phyloP scores from a whole-genome alignment of 1,139 yeast genomes.

The Scheffersomyces lignicola region DNA sequence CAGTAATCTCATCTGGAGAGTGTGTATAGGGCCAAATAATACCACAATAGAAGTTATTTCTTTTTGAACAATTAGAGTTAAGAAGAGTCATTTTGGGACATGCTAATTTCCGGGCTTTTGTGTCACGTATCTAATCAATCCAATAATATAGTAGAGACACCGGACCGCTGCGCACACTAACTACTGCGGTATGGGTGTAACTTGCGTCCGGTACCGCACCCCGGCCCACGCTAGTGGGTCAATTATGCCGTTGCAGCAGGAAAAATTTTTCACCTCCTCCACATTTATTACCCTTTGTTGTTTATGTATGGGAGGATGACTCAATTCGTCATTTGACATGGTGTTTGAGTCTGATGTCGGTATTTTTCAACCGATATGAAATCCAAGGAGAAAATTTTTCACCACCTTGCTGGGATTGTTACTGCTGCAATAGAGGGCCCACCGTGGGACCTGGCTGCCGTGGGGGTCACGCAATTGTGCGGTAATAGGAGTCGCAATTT shows the following conservation, averaged over 20 bases:
- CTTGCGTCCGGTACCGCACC: conserved; percentile 1
- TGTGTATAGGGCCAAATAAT: too few relatives aligned
- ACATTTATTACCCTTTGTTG: not conserved
- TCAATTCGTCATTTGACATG: conserved; percentile 3
- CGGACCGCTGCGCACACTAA: conserved; percentile 1
- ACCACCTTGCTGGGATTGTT: not conserved
- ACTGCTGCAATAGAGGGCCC: too few relatives aligned
- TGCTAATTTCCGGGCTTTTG: not conserved
- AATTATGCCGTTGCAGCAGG: conserved; percentile 2
- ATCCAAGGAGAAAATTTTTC: conserved; percentile 1
- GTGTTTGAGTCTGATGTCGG: not conserved
- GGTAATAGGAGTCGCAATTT: too few relatives aligned
- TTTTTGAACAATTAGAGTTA: too few relatives aligned
- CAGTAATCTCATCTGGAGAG: too few relatives aligned
- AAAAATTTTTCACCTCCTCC: not conserved
- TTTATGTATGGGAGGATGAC: conserved; percentile 2
- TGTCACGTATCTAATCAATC: conserved; percentile 2
- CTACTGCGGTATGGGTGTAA: conserved; percentile 1
- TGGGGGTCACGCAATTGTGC: too few relatives aligned
- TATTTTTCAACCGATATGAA: conserved; percentile 1
- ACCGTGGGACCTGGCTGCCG: too few relatives aligned
- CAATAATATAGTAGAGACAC: not conserved
- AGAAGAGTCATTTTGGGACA: not conserved
- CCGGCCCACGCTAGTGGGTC: too few relatives aligned
- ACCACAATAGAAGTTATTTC: too few relatives aligned